A percentile compares a stretch with the other conserved stretches of the same genome.
These are phyloP conservation scores for Alectoria sarmentosa DNA, from an alignment of 495 filamentous ascomycete genomes.

Conservation along the genomic window DNA sequence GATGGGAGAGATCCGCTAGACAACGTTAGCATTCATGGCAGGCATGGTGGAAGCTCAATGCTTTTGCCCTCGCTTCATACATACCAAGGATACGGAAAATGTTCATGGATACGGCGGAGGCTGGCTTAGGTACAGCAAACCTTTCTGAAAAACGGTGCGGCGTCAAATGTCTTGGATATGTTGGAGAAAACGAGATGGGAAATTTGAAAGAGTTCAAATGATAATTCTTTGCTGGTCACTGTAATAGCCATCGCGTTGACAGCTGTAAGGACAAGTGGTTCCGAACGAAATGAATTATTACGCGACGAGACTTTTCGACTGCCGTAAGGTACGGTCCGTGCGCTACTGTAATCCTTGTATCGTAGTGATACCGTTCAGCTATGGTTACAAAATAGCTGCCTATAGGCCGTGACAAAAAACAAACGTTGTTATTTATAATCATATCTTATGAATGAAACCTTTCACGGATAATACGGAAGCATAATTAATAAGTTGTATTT, in stretches of 20 bases:
- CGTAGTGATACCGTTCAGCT: no score
- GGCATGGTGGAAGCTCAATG: neutral
- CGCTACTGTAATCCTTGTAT: no score
- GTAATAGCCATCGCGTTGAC: neutral
- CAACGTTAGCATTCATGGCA: conserved; percentile 21
- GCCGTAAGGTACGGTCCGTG: neutral
- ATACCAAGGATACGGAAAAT: conserved; percentile 79
- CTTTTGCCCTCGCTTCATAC: conserved; percentile 15
- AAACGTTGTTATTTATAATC: no score
- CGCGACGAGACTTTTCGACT: neutral
- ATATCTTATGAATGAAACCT: no score
- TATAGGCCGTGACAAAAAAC: no score
- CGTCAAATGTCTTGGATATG: neutral
- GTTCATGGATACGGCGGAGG: conserved; percentile 57
- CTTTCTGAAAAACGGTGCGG: neutral
- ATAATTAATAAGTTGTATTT: no score
- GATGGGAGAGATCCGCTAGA: conserved; percentile 86
- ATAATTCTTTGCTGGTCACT: neutral
- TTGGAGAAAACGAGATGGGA: no score
- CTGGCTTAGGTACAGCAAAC: conserved; percentile 9
- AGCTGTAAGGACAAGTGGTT: neutral
- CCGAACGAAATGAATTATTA: neutral
- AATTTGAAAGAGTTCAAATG: neutral
- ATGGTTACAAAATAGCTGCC: no score
- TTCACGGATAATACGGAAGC: no score